A percentile compares a stretch with the other conserved stretches of the same genome.
These are phyloP conservation scores for Larix kaempferi DNA, from an alignment of 75 land plant genomes.

Conservation along the genomic window DNA sequence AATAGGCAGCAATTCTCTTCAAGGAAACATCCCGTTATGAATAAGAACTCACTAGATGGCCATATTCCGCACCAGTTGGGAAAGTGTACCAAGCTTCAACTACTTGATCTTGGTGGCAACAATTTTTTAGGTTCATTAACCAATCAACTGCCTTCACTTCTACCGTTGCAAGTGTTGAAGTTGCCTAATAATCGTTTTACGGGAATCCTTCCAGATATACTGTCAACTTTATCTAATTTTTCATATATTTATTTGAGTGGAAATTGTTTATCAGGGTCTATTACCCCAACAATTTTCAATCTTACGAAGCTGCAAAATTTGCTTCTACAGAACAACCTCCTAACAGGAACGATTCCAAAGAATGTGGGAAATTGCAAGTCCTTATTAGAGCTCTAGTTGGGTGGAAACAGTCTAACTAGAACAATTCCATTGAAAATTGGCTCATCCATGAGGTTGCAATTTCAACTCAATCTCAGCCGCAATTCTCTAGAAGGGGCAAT, in stretches of 20 bases:
- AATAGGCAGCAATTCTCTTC: slow-evolving; percentile 23
- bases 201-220: slow-evolving; percentile 26
- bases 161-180: slow-evolving; percentile 31
- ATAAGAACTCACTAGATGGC: slow-evolving; percentile 31
- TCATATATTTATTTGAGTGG: slow-evolving; percentile 26
- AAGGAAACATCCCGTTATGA: slow-evolving; percentile 29
- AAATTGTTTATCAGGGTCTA: slow-evolving; percentile 29
- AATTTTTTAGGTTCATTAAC: slow-evolving; percentile 40
- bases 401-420: slow-evolving; percentile 24
- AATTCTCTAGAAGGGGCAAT: background rate
- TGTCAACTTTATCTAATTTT: slow-evolving; percentile 25
- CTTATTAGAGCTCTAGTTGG: slow-evolving; percentile 18
- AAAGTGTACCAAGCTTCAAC: slow-evolving; percentile 23
- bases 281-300: slow-evolving; percentile 29
- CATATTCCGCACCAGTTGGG: slow-evolving; percentile 38
- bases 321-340: slow-evolving; percentile 27
- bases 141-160: slow-evolving; percentile 22
- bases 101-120: slow-evolving; percentile 35
- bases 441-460: background rate
- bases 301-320: slow-evolving; percentile 25
- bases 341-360: slow-evolving; percentile 36
- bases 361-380: slow-evolving; percentile 16
- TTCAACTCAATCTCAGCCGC: background rate
- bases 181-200: slow-evolving; percentile 38
- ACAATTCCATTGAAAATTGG: slow-evolving; percentile 14